Evolutionary conservation across 139 green algal genomes (phyloP), one percentile per base, ranked within the genome.

Genomic region (Tetraselmis striata): DNA sequence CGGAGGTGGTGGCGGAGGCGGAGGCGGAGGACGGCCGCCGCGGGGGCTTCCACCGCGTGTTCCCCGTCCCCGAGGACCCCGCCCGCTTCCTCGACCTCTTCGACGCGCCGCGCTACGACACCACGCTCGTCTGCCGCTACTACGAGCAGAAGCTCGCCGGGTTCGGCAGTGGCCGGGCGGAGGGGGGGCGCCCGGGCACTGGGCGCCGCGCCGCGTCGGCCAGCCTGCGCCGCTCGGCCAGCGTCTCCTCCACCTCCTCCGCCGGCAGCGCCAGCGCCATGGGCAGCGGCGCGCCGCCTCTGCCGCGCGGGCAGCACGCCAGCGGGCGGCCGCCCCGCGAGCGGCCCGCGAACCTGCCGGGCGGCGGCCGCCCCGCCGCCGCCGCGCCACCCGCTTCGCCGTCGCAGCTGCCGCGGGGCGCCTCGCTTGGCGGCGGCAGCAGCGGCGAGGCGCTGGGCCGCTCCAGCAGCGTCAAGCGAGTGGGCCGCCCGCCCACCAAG

Each of bases 11-110:
- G 31, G 77, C 79, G 29, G 87, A 91, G 77, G 80, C 85, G 25
- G 87, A 91, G 85, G 85, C 87, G 23, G 87, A 91, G 83, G 59
- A 82, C 31, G 76, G 76, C 1, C 83, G 87, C 11, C 31, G 80
- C 18, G 32, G 84, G 2, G 59, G 27, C 30, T 90, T 82, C 81
- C 67, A 83, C 2, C 74, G 80, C 1, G 30, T 83, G 0, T 79
- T 83, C 18, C 80, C 80, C 28, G 77, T 74, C 5, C 28, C 23
- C 28, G 31, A 83, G 25, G 59, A 83, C 29, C 80, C 80, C 29
- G 1, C n/a, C 2, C 80, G 74, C 22, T 83, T 79, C 31, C 30
- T 83, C 30, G 59, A 80, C 74, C 45, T 79, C 59, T 83, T 83
- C 30, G 59, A 83, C 28, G 31, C 75, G 59, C 79, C 75, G 28